Conservation (phyloP, 768 basidiomycete genomes). For the Filobasidium wieringae region DNA sequence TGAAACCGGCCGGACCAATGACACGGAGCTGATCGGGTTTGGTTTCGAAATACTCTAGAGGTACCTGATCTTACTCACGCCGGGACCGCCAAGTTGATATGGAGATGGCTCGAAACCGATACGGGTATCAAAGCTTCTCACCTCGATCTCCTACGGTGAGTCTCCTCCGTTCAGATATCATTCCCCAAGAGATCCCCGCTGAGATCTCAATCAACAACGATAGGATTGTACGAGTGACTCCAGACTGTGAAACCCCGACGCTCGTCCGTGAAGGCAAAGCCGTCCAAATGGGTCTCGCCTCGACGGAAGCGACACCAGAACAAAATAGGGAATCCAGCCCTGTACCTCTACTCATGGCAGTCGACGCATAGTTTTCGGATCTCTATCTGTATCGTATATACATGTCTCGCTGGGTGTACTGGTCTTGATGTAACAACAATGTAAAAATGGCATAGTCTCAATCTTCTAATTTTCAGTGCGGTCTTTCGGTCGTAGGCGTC, state of each 20-base stretch:
- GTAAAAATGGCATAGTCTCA: too few species aligned
- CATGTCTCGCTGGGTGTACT: too few species aligned
- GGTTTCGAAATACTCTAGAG: slow-evolving; percentile 3
- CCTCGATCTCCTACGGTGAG: slow-evolving; percentile 22
- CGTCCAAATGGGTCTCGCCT: not conserved
- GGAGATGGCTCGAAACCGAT: slow-evolving; percentile 26
- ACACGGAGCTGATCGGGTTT: not conserved
- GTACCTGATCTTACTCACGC: slow-evolving; percentile 37
- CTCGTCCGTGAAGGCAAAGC: slow-evolving; percentile 4
- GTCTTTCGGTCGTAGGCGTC: not conserved
- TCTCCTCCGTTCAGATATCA: not conserved
- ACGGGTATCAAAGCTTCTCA: slow-evolving; percentile 22
- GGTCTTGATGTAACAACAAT: too few species aligned
- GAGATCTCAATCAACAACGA: not conserved
- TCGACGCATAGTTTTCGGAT: not conserved
- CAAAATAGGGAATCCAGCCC: not conserved
- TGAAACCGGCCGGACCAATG: too few species aligned
- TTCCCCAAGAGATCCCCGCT: too few species aligned
- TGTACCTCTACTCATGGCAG: not conserved
- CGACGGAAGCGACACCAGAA: not conserved
- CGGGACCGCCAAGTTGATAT: slow-evolving; percentile 28
- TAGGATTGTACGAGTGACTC: slow-evolving; percentile 2
- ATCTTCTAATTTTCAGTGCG: too few species aligned
- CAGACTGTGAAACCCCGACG: not conserved
- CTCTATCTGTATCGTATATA: too few species aligned